A percentile compares a stretch with the other conserved stretches of the same genome.
Evolutionary conservation across 805 yeast species (phyloP).

Genomic region (Myxozyma kluyveri): DNA sequence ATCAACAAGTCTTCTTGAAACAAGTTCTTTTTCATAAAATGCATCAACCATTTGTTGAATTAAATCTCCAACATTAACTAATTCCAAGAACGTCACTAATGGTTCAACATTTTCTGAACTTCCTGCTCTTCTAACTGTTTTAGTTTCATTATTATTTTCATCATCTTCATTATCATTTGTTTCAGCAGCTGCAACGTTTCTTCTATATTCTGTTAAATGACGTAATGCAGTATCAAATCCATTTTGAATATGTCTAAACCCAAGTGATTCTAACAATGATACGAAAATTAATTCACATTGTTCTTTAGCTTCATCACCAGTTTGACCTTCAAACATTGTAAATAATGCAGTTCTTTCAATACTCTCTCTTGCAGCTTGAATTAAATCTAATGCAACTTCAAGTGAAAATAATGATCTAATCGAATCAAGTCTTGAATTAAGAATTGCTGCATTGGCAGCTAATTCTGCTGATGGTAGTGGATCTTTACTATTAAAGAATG

Average conservation of each 20-base stretch:
- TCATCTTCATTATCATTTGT: constrained; percentile 19
- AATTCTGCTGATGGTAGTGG: constrained; percentile 54
- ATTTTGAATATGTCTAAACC: constrained; percentile 70
- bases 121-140: neutral
- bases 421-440: constrained; percentile 70
- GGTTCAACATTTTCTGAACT: constrained; percentile 52
- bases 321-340: constrained; percentile 37
- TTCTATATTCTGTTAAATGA: constrained; percentile 69
- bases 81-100: constrained; percentile 77
- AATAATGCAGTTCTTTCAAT: constrained; percentile 59
- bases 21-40: constrained; percentile 82
- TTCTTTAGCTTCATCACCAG: constrained; percentile 41
- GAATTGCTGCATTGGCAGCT: constrained; percentile 75
- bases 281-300: constrained; percentile 67
- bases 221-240: constrained; percentile 82
- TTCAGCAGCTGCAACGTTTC: constrained; percentile 39
- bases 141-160: neutral
- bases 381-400: constrained; percentile 68
- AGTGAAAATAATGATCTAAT: constrained; percentile 75
- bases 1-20: constrained; percentile 54
- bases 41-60: constrained; percentile 89
- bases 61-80: constrained; percentile 88
- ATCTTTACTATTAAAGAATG: constrained; percentile 8
- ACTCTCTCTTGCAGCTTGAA: constrained; percentile 65
- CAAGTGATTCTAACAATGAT: constrained; percentile 58